Evolutionary conservation across 441 rosid species (phyloP), one percentile per base, ranked within the genome.

Genomic region (Eruca vesicaria): DNA sequence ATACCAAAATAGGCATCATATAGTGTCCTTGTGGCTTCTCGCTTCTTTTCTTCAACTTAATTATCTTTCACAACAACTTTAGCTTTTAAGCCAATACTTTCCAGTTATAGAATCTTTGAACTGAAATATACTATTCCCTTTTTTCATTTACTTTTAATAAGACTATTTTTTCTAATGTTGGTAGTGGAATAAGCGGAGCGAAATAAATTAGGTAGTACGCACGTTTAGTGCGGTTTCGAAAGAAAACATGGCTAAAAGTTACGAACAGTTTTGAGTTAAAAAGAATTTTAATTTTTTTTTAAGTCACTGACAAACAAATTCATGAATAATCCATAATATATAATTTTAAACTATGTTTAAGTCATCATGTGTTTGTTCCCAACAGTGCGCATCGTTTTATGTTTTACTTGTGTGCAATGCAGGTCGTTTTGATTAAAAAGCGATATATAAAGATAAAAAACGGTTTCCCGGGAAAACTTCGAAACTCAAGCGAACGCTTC

Each of bases 1-100:
- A 65, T 71, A 77, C 76, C 68, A 66, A 71, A 72, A 71, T 78
- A 28, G 77, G 81, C 77, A 72, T 71, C 81, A 72, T 76, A 66
- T 55, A 71, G 72, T 65, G 76, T 77, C 80, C 76, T 66, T 65
- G 68, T 71, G 57, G 38, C 75, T 76, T 76, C 59, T 76, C 41
- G 38, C 63, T 53, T 76, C 72, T 58, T 61, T 78, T 78, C 73
- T 60, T 53, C 81, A 29, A 73, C 77, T 66, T 59, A 26, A 71
- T 70, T 77, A 76, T 76, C 71, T 76, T 56, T 43, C 75, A 63
- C 71, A 76, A 76, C 80, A 57, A 57, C 71, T 63, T 65, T 5
- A 71, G 71, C 76, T 26, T 63, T 65, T 64, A 41, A 63, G 64
- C 10, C 16, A 33, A 9, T 62, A n/a, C 19, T 68, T 68, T 35